A percentile compares a stretch with the other conserved stretches of the same genome.
Evolutionary conservation across 2,329 filamentous ascomycete species (phyloP).

Genomic region (Neodidymelliopsis sp.): DNA sequence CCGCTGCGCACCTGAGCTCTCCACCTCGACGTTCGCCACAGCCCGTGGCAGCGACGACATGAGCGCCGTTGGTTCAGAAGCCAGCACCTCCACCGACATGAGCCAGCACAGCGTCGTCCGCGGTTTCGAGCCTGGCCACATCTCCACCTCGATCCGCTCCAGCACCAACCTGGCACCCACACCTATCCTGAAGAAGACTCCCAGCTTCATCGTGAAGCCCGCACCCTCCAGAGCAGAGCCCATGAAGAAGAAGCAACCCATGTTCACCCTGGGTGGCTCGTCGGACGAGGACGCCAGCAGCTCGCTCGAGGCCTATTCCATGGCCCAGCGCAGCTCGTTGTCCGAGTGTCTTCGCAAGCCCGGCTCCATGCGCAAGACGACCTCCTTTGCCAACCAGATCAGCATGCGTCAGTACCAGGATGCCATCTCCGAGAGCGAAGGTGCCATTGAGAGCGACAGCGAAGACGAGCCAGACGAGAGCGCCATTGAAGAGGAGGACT

Average conservation of each 20-base stretch:
- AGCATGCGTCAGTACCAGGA: slow-evolving; percentile 71
- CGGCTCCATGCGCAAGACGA: slow-evolving; percentile 70
- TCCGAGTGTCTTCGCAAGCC: slow-evolving; percentile 60
- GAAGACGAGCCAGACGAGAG: slow-evolving; percentile 67
- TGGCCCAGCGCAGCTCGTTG: slow-evolving; percentile 61
- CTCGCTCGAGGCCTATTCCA: slow-evolving; percentile 68
- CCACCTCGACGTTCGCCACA: slow-evolving; percentile 62
- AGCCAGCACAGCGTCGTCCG: slow-evolving; percentile 77
- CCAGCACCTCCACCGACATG: slow-evolving; percentile 68
- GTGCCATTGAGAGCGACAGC: slow-evolving; percentile 65
- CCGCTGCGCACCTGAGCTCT: slow-evolving; percentile 64
- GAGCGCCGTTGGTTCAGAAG: slow-evolving; percentile 61
- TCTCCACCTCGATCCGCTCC: slow-evolving; percentile 72
- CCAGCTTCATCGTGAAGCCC: slow-evolving; percentile 39
- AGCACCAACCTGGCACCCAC: slow-evolving; percentile 65
- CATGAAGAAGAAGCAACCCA: slow-evolving; percentile 71
- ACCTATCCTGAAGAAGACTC: slow-evolving; percentile 65
- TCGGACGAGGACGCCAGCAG: slow-evolving; percentile 86
- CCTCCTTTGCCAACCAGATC: slow-evolving; percentile 82
- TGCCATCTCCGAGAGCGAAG: slow-evolving; percentile 62
- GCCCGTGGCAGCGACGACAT: slow-evolving; percentile 51
- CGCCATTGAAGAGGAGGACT: slow-evolving; percentile 68
- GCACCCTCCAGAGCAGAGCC: slow-evolving; percentile 45
- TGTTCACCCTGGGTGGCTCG: slow-evolving; percentile 79
- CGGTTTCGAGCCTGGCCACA: slow-evolving; percentile 81